These are phyloP conservation scores for Backusella luteola DNA, from an alignment of 192 early-diverging fungal species.

Conservation along the genomic window DNA sequence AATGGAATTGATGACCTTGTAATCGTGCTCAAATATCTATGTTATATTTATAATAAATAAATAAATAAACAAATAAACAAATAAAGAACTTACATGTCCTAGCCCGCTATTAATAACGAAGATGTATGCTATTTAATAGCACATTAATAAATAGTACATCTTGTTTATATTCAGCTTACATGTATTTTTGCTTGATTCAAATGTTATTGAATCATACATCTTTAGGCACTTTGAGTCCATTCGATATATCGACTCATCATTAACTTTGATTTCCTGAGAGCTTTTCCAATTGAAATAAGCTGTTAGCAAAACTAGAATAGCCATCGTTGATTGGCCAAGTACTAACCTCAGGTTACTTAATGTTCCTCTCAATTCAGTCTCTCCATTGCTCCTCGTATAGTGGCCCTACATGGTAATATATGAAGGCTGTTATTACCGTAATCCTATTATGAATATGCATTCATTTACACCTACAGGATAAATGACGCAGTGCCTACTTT, in stretches of 20 bases:
- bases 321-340: background rate
- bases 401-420: background rate
- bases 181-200: background rate
- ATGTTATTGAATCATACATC: background rate
- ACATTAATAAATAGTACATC: background rate
- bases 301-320: background rate
- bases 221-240: background rate
- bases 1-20: background rate
- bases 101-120: background rate
- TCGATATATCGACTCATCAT: background rate
- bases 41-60: background rate
- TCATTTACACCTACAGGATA: background rate
- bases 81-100: background rate
- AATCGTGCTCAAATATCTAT: conserved; percentile 15
- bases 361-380: background rate
- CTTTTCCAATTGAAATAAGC: background rate
- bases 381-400: background rate
- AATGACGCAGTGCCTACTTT: background rate
- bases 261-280: conserved; percentile 1
- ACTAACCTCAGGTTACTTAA: background rate
- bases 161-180: background rate
- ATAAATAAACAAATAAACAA: background rate
- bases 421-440: background rate
- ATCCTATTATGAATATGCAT: background rate
- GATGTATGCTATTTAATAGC: background rate